Percentiles rank a stretch among this genome's conserved stretches.
These are phyloP conservation scores for Neohortaea acidophila DNA, from an alignment of 495 filamentous ascomycete species.

Conservation along the genomic window DNA sequence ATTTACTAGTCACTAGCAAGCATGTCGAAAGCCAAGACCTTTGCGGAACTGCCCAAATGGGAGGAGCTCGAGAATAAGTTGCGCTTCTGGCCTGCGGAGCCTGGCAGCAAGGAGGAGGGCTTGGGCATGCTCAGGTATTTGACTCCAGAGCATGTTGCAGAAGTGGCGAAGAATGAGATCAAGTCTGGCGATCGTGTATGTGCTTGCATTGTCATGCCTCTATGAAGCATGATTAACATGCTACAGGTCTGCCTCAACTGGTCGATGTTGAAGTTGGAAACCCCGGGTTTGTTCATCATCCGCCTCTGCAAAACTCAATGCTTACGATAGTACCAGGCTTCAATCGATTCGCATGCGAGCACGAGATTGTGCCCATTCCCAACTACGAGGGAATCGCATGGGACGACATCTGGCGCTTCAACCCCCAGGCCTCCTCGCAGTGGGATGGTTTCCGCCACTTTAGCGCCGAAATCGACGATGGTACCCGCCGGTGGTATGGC, in stretches of 20 bases:
- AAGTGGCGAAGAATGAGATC: slow-evolving; percentile 7
- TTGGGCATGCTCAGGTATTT: slow-evolving; percentile 9
- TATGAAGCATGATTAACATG: slow-evolving; percentile 1
- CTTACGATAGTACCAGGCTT: neutral
- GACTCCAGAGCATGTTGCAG: slow-evolving; percentile 11
- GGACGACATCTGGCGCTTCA: slow-evolving; percentile 57
- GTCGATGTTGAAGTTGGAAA: slow-evolving; percentile 5
- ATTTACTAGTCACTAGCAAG: too few relatives aligned
- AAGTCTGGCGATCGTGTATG: slow-evolving; percentile 8
- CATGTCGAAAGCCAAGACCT: too few relatives aligned
- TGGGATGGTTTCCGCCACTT: slow-evolving; percentile 53
- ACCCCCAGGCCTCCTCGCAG: slow-evolving; percentile 61
- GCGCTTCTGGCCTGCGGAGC: slow-evolving; percentile 3
- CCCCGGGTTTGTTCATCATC: neutral
- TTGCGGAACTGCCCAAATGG: slow-evolving; percentile 1
- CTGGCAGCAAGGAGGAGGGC: slow-evolving; percentile 10
- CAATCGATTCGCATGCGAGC: slow-evolving; percentile 4
- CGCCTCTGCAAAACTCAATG: neutral
- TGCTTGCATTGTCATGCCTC: too few relatives aligned
- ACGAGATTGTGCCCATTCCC: slow-evolving; percentile 1
- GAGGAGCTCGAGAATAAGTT: slow-evolving; percentile 3
- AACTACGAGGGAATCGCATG: slow-evolving; percentile 33
- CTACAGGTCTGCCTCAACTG: slow-evolving; percentile 8
- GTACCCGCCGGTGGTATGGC: neutral
- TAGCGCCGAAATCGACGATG: slow-evolving; percentile 22